Evolutionary conservation across 2,329 filamentous ascomycete species (phyloP), one percentile per base, ranked within the genome.

Genomic region (Xylariomycetidae sp.): DNA sequence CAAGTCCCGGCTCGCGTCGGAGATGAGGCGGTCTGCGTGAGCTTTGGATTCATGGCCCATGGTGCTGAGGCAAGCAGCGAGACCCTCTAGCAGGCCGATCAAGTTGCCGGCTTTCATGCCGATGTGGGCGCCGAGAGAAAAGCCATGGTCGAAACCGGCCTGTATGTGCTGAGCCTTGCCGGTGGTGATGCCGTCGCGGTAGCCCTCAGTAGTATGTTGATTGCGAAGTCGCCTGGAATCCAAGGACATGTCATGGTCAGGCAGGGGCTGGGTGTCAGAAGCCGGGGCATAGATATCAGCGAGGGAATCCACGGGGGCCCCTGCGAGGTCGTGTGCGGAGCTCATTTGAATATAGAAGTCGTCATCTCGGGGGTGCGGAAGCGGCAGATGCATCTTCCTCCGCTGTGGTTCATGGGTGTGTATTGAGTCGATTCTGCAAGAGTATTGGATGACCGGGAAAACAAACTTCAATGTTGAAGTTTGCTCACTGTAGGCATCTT

Each of bases 121-220:
- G 18, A 97, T 65, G 32, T 82, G 80, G 1, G 88, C 89, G 10
- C 92, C 92, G 1, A 97, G 69, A 11, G 79, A 71, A 57, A 88
- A 97, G 0, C 90, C 90, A 44, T 90, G 86, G 56, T 98, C 92
- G 54, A 98, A 97, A 0, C 90, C 90, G 11, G 71, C 70, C 61
- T 98, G 92, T 16, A 96, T 77, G 50, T 80, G 83, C 30, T 71
- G 64, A 16, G 76, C 75, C 58, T 97, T 97, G 19, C 84, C 85
- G 3, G 67, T 67, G 0, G 82, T 74, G 33, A 97, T 75, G 27
- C 90, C 92, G 51, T 96, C 89, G 38, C 90, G 82, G 62, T 97
- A 97, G 14, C 92, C 92, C 25, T 85, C 81, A 6, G 85, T 96
- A 33, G 79, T 74, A 57, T 95, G 88, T 35, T 85, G 80, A 26